A percentile compares a stretch with the other conserved stretches of the same genome.
phyloP scores from a whole-genome alignment of 148 eudicot species.

The Persicaria tinctoria region DNA sequence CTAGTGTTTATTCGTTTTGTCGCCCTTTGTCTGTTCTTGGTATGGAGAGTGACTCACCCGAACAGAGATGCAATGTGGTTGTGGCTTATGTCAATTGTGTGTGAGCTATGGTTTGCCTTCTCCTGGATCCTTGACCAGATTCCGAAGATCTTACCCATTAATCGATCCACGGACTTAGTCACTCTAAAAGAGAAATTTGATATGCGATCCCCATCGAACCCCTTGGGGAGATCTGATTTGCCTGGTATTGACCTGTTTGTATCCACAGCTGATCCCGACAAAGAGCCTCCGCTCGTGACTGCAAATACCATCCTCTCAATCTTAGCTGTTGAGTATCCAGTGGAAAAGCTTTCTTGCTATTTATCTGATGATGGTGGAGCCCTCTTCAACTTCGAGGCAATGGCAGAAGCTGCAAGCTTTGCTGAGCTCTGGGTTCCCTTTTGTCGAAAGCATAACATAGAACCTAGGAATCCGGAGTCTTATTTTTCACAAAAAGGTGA shows the following conservation, averaged over 20 bases:
- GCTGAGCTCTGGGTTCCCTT: constrained; percentile 16
- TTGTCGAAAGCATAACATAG: constrained; percentile 35
- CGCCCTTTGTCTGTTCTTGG: background rate
- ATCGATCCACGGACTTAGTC: background rate
- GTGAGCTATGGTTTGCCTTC: constrained; percentile 14
- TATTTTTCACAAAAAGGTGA: constrained; percentile 71
- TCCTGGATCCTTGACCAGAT: constrained; percentile 14
- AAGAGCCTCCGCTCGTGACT: constrained; percentile 14
- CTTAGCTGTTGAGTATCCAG: constrained; percentile 14
- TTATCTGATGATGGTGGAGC: constrained; percentile 15
- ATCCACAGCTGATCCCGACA: constrained; percentile 16
- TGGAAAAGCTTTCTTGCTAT: constrained; percentile 15
- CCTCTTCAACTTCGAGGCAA: constrained; percentile 9
- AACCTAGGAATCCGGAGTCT: constrained; percentile 77
- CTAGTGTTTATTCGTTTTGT: constrained; percentile 6
- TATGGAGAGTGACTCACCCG: constrained; percentile 6
- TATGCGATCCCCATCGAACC: background rate
- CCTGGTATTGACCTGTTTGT: constrained; percentile 13
- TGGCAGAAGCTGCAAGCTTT: constrained; percentile 15
- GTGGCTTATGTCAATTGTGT: constrained; percentile 13
- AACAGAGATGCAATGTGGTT: constrained; percentile 11
- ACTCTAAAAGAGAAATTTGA: constrained; percentile 13
- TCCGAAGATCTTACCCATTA: constrained; percentile 7
- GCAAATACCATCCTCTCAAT: constrained; percentile 16
- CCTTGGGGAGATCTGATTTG: constrained; percentile 1